phyloP scores from a whole-genome alignment of 2,329 filamentous ascomycete genomes.

The Podosphaera leucotricha region DNA sequence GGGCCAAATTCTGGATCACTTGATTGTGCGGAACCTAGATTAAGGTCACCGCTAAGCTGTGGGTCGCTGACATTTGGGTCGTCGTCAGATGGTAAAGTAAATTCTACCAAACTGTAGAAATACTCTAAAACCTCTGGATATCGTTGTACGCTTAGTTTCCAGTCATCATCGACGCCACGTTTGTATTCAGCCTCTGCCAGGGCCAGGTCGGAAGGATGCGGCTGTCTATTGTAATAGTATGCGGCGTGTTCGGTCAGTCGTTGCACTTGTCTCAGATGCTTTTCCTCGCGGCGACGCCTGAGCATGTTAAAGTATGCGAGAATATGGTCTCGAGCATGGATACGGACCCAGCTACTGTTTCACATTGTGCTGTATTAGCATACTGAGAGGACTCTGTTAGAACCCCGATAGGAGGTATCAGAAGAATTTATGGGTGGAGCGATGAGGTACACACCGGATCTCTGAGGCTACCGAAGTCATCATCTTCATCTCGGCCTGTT shows the following conservation, averaged over 20 bases:
- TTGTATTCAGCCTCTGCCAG: constrained; percentile 43
- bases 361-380: constrained; percentile 2
- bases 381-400: not conserved
- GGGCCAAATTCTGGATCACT: constrained; percentile 16
- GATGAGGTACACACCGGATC: constrained; percentile 28
- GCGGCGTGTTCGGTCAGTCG: constrained; percentile 30
- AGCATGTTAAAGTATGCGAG: constrained; percentile 39
- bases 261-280: constrained; percentile 31
- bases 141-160: constrained; percentile 48
- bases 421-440: not conserved
- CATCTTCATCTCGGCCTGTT: constrained; percentile 38
- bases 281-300: constrained; percentile 34
- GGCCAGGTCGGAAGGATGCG: constrained; percentile 37
- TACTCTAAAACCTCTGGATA: constrained; percentile 69
- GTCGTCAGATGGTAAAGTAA: constrained; percentile 39
- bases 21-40: constrained; percentile 12
- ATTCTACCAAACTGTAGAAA: constrained; percentile 46
- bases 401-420: not conserved
- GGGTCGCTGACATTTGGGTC: constrained; percentile 35
- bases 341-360: constrained; percentile 36
- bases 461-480: constrained; percentile 38
- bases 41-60: constrained; percentile 15
- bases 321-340: constrained; percentile 43
- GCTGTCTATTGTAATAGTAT: constrained; percentile 31
- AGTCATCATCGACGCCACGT: constrained; percentile 55